Percentiles rank a stretch among this genome's conserved stretches.
These are phyloP conservation scores for Botrytis medusae DNA, from an alignment of 2,329 filamentous ascomycete genomes.

Conservation along the genomic window DNA sequence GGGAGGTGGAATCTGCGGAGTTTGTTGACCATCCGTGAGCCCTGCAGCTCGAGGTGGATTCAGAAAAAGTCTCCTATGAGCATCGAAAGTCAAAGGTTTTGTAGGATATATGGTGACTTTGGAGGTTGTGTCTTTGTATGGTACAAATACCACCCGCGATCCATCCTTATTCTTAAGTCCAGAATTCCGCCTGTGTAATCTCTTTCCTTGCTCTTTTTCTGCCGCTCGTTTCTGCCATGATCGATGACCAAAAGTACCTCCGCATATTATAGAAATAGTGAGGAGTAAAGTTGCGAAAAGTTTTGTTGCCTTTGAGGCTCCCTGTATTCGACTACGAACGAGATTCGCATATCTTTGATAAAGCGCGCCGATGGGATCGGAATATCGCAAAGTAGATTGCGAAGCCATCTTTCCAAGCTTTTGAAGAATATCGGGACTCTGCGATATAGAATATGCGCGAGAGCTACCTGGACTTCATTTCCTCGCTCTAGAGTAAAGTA, in stretches of 20 bases:
- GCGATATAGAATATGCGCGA: constrained; percentile 6
- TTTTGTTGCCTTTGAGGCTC: constrained; percentile 68
- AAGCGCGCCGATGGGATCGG: constrained; percentile 66
- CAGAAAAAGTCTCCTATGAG: constrained; percentile 87
- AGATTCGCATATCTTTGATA: constrained; percentile 58
- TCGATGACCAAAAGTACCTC: constrained; percentile 74
- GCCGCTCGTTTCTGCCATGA: constrained; percentile 72
- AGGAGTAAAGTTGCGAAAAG: constrained; percentile 76
- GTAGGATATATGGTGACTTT: constrained; percentile 91
- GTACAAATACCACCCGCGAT: constrained; percentile 90
- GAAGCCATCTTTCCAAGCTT: constrained; percentile 64
- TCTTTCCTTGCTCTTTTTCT: constrained; percentile 79
- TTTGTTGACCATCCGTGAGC: constrained; percentile 62
- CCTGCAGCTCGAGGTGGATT: constrained; percentile 85
- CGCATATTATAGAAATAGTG: constrained; percentile 73
- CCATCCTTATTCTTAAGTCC: constrained; percentile 93
- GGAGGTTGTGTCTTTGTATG: constrained; percentile 81
- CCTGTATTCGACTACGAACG: constrained; percentile 55
- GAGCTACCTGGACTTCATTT: constrained; percentile 17
- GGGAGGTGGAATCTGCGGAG: constrained; percentile 71
- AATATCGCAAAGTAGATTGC: constrained; percentile 78
- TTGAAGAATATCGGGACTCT: background rate
- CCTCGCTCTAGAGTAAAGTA: constrained; percentile 8
- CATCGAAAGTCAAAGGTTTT: constrained; percentile 92
- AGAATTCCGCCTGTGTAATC: constrained; percentile 85